phyloP scores from a whole-genome alignment of 257 asterid genomes.

The Galeopsis tetrahit region DNA sequence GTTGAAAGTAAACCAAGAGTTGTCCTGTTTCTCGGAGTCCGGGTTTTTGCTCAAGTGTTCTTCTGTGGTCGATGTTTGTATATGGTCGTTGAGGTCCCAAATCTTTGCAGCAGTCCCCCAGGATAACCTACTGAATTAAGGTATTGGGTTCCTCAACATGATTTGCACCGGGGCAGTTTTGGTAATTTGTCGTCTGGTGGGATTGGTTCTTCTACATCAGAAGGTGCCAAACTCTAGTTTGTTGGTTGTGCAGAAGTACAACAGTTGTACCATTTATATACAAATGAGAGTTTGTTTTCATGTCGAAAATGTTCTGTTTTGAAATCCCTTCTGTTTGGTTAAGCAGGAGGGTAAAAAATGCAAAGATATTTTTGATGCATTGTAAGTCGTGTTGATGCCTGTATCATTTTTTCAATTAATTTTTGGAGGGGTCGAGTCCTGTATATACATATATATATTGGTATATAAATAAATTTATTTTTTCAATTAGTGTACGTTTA shows the following conservation, averaged over 20 bases:
- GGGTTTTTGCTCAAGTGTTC: slow-evolving; percentile 38
- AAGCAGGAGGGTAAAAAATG: slow-evolving; percentile 32
- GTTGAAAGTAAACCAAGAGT: slow-evolving; percentile 40
- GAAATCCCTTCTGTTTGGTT: slow-evolving; percentile 29
- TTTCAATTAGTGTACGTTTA: too few relatives aligned
- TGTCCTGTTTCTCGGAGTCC: slow-evolving; percentile 34
- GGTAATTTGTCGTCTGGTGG: slow-evolving; percentile 30
- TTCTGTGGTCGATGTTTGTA: slow-evolving; percentile 34
- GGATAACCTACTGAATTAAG: slow-evolving; percentile 25
- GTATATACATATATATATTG: too few relatives aligned
- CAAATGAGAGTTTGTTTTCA: slow-evolving; percentile 30
- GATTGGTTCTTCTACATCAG: slow-evolving; percentile 46
- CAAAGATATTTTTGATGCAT: slow-evolving; percentile 32
- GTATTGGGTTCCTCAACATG: slow-evolving; percentile 36
- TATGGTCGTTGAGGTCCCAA: slow-evolving; percentile 38
- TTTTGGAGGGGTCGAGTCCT: slow-evolving; percentile 31
- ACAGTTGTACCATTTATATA: slow-evolving; percentile 51
- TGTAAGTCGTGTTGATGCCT: slow-evolving; percentile 4
- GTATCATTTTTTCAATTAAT: slow-evolving; percentile 20
- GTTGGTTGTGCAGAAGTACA: slow-evolving; percentile 34
- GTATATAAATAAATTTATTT: too few relatives aligned
- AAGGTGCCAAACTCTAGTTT: slow-evolving; percentile 36
- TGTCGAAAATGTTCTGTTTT: slow-evolving; percentile 14
- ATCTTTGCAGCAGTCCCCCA: slow-evolving; percentile 19
- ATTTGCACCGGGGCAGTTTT: slow-evolving; percentile 35